phyloP scores from a whole-genome alignment of 2,329 filamentous ascomycete species.

The Trichoderma koningii region DNA sequence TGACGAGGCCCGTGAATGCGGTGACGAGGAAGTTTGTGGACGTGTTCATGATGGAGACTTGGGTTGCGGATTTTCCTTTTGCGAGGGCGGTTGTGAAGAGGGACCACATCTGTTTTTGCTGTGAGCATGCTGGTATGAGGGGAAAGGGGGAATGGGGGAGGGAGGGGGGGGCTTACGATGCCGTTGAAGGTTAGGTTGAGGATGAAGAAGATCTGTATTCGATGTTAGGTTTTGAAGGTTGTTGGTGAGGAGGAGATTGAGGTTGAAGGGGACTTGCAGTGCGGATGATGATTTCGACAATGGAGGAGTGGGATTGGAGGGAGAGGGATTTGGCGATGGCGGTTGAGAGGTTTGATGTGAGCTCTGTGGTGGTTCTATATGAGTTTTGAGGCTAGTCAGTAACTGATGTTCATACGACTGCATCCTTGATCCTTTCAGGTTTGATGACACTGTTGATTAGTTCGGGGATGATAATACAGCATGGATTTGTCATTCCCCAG shows the following conservation, averaged over 20 bases:
- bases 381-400: neutral
- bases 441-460: no score
- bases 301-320: constrained; percentile 44
- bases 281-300: constrained; percentile 53
- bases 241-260: no score
- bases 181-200: constrained; percentile 76
- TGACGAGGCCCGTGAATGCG: constrained; percentile 66
- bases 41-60: constrained; percentile 80
- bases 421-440: neutral
- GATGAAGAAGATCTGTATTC: constrained; percentile 68
- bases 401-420: neutral
- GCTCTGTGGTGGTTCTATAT: constrained; percentile 56
- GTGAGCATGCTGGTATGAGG: neutral
- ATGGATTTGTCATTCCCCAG: neutral
- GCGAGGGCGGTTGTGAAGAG: constrained; percentile 80
- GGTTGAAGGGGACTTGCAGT: constrained; percentile 44
- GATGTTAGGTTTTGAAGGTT: neutral
- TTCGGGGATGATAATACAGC: neutral
- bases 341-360: constrained; percentile 53
- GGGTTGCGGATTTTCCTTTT: constrained; percentile 71
- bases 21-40: constrained; percentile 80
- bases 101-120: constrained; percentile 67
- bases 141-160: neutral
- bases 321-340: constrained; percentile 49
- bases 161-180: constrained; percentile 50